Percentiles rank a stretch among this genome's conserved stretches.
phyloP scores from a whole-genome alignment of 768 basidiomycete genomes.

The Cyclocybe cylindracea region DNA sequence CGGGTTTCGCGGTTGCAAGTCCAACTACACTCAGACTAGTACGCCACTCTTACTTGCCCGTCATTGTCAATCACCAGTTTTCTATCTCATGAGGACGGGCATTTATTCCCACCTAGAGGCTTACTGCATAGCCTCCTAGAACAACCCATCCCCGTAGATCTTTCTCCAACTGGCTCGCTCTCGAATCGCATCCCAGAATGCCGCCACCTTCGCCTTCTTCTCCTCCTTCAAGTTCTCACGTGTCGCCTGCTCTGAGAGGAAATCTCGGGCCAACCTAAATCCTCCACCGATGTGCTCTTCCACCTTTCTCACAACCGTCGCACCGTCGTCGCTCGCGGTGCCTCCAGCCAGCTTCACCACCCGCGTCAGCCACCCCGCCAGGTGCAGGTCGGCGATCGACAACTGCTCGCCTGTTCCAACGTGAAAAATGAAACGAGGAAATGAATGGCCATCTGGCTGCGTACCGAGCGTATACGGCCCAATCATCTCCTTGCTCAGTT shows the following conservation, averaged over 20 bases:
- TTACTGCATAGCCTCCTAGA: conserved; percentile 22
- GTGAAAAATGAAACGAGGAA: not conserved
- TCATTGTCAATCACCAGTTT: too few relatives aligned
- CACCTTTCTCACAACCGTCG: conserved; percentile 48
- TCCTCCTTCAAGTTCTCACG: conserved; percentile 24
- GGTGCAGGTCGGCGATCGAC: conserved; percentile 79
- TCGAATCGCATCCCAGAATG: conserved; percentile 72
- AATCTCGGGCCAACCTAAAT: conserved; percentile 45
- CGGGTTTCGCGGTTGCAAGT: too few relatives aligned
- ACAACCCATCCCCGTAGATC: conserved; percentile 53
- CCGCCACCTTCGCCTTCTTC: conserved; percentile 60
- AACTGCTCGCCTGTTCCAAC: conserved; percentile 69
- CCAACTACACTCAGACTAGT: too few relatives aligned
- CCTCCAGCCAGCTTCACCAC: conserved; percentile 62
- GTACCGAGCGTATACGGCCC: conserved; percentile 68
- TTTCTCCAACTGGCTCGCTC: conserved; percentile 72
- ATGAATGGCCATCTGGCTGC: conserved; percentile 16
- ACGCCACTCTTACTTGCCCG: too few relatives aligned
- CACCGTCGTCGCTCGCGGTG: conserved; percentile 47
- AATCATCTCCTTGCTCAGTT: conserved; percentile 56
- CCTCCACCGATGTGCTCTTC: conserved; percentile 52
- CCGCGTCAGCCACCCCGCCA: conserved; percentile 73
- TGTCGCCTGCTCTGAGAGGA: conserved; percentile 30
- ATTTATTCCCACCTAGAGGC: too few relatives aligned
- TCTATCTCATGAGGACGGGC: too few relatives aligned